Conservation (phyloP, 2,329 filamentous ascomycete genomes). For the Helicocarpus griseus region DNA sequence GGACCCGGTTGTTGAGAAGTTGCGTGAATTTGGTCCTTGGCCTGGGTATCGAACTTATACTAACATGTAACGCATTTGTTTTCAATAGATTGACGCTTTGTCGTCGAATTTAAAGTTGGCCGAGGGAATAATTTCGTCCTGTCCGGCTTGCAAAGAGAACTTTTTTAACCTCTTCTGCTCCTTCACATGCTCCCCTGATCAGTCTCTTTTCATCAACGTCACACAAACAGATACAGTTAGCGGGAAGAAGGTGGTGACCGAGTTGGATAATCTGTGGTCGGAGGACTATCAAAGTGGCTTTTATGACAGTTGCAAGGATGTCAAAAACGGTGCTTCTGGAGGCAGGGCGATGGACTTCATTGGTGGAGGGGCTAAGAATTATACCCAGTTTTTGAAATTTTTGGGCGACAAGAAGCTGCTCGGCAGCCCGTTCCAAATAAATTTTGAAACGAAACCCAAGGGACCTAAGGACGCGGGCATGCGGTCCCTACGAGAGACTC, state of each 20-base stretch:
- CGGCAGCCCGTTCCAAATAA: slow-evolving; percentile 96
- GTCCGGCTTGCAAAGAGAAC: slow-evolving; percentile 94
- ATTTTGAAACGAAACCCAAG: slow-evolving; percentile 58
- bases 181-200: slow-evolving; percentile 94
- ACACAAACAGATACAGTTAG: slow-evolving; percentile 56
- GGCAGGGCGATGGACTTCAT: slow-evolving; percentile 92
- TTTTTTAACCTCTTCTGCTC: slow-evolving; percentile 98
- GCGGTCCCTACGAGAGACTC: slow-evolving; percentile 57
- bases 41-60: not conserved
- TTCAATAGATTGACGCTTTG: slow-evolving; percentile 59
- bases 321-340: slow-evolving; percentile 94
- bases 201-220: slow-evolving; percentile 90
- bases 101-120: slow-evolving; percentile 78
- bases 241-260: slow-evolving; percentile 61
- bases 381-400: slow-evolving; percentile 78
- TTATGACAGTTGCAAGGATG: slow-evolving; percentile 96
- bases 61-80: not conserved
- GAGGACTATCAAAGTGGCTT: slow-evolving; percentile 77
- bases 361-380: slow-evolving; percentile 87
- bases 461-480: slow-evolving; percentile 58
- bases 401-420: slow-evolving; percentile 80
- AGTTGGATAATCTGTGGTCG: slow-evolving; percentile 82
- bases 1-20: not conserved
- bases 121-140: slow-evolving; percentile 80
- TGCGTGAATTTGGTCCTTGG: slow-evolving; percentile 23